phyloP scores from a whole-genome alignment of 176 grass and related monocot species.

The Carex littledalei region DNA sequence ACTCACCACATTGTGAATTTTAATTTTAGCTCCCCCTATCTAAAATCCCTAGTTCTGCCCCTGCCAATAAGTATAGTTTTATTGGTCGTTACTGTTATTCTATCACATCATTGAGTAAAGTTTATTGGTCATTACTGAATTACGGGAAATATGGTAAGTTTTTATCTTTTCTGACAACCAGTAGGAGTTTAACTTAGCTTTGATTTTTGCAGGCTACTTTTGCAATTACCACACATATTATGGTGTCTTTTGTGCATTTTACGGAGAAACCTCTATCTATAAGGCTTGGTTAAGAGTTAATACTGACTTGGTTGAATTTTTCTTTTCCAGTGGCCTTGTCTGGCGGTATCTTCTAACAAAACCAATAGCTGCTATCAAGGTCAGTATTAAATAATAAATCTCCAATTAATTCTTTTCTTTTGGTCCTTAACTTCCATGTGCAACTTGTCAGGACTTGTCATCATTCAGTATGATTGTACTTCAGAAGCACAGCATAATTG shows the following conservation, averaged over 20 bases:
- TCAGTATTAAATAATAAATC: constrained; percentile 2
- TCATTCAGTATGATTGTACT: not conserved
- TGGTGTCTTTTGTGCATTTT: not conserved
- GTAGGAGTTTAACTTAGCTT: not conserved
- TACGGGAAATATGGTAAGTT: not conserved
- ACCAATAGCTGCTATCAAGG: constrained; percentile 82
- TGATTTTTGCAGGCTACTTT: not conserved
- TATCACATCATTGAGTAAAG: not conserved
- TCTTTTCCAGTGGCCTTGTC: constrained; percentile 60
- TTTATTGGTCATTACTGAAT: not conserved
- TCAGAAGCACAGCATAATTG: not conserved
- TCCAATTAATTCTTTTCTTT: not conserved
- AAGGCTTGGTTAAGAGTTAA: not conserved
- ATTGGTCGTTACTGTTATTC: not conserved
- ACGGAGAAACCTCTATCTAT: not conserved
- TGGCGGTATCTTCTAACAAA: constrained; percentile 87
- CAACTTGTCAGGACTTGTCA: not conserved
- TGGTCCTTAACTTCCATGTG: not conserved
- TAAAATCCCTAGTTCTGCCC: too few relatives aligned
- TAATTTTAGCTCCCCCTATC: too few relatives aligned
- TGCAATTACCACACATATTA: not conserved
- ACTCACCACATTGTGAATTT: too few relatives aligned
- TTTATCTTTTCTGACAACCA: not conserved
- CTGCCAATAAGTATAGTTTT: not conserved
- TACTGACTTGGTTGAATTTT: not conserved